These are phyloP conservation scores for barley (Hordeum vulgare) DNA, from an alignment of 176 grass and related monocot genomes.

Conservation along the genomic window DNA sequence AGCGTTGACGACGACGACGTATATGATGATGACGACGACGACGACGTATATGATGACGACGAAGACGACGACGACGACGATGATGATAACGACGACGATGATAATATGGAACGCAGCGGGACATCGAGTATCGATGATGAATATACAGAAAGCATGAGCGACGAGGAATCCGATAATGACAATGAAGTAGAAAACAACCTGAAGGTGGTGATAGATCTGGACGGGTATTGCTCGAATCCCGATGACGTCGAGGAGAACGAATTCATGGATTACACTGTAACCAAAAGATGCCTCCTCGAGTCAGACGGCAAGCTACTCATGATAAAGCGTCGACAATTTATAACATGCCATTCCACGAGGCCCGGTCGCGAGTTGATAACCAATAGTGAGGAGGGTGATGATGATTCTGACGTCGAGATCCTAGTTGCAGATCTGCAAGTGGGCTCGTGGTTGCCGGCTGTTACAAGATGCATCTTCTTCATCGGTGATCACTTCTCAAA, in stretches of 20 bases:
- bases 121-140: background rate
- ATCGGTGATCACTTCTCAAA: background rate
- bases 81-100: no score
- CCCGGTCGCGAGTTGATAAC: background rate
- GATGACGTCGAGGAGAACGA: background rate
- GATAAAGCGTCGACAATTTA: background rate
- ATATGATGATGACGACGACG: background rate
- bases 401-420: background rate
- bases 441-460: background rate
- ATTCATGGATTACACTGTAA: background rate
- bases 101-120: background rate
- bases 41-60: no score
- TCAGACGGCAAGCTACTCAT: no score
- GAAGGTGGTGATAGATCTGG: background rate
- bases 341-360: background rate
- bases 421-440: background rate
- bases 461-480: background rate
- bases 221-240: background rate
- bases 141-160: background rate
- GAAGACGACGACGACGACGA: background rate
- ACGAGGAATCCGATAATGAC: background rate
- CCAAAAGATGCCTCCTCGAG: background rate
- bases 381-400: background rate
- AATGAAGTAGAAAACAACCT: background rate
- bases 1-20: background rate